Conservation (phyloP, 768 basidiomycete genomes). For the Boletus vinaceobasis region DNA sequence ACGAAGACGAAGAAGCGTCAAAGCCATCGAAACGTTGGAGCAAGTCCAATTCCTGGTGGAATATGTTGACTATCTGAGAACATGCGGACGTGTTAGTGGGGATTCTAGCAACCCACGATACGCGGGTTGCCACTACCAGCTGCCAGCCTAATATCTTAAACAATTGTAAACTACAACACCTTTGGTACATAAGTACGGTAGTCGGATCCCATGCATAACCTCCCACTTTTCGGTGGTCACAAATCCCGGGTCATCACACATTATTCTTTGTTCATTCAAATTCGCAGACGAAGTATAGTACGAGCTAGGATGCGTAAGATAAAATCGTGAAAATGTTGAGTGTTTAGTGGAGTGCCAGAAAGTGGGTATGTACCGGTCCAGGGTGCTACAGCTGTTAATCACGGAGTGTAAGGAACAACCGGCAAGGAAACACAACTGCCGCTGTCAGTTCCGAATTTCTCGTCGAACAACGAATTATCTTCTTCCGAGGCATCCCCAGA, state of each 20-base stretch:
- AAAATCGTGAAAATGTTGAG: background rate
- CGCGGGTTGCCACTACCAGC: background rate
- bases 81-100: background rate
- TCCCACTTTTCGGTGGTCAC: too few relatives aligned
- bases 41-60: slow-evolving; percentile 84
- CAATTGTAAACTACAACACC: slow-evolving; percentile 1
- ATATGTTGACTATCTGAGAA: slow-evolving; percentile 61
- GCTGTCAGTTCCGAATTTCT: slow-evolving; percentile 12
- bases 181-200: background rate
- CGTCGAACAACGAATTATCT: slow-evolving; percentile 17
- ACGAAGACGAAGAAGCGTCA: slow-evolving; percentile 72
- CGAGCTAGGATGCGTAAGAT: background rate
- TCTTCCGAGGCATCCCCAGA: slow-evolving; percentile 10
- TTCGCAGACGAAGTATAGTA: too few relatives aligned
- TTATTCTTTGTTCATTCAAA: background rate
- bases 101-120: background rate
- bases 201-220: background rate
- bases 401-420: slow-evolving; percentile 3
- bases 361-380: too few relatives aligned
- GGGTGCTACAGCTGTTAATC: background rate
- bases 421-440: slow-evolving; percentile 14
- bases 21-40: slow-evolving; percentile 92
- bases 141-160: background rate
- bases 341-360: too few relatives aligned
- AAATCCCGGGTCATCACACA: too few relatives aligned